Conservation (phyloP, 2,329 filamentous ascomycete species). For the Penicillium sp. region DNA sequence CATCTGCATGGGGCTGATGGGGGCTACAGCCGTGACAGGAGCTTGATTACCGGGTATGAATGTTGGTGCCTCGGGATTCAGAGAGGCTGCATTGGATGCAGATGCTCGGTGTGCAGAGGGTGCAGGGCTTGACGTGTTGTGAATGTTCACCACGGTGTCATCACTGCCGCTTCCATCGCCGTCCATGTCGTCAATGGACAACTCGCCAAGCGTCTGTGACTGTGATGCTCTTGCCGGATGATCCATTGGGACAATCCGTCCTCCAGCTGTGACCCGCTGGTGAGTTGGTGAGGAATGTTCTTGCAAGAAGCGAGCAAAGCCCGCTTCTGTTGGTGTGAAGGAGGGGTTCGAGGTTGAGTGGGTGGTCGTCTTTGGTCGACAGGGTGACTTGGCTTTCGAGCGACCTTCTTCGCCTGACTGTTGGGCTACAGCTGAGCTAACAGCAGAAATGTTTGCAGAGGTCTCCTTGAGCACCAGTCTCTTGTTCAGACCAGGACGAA, state of each 20-base stretch:
- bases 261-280: conserved; percentile 53
- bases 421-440: not conserved
- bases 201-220: not conserved
- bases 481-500: not conserved
- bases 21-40: too few species aligned
- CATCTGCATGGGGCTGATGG: too few species aligned
- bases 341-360: not conserved
- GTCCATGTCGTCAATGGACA: not conserved
- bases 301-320: conserved; percentile 51
- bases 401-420: not conserved
- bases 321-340: conserved; percentile 38
- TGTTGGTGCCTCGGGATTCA: not conserved
- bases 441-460: conserved; percentile 1
- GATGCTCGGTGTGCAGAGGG: not conserved
- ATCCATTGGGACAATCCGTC: conserved; percentile 52
- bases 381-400: not conserved
- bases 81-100: not conserved
- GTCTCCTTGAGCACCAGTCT: conserved; percentile 10
- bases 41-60: not conserved
- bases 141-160: not conserved
- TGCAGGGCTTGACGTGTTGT: not conserved
- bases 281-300: conserved; percentile 52
- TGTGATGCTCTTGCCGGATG: conserved; percentile 18
- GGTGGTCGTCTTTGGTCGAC: not conserved
- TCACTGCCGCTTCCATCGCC: not conserved